Base-by-base conservation (phyloP, 805 yeast species). In the Zygoascus tannicola region DNA sequence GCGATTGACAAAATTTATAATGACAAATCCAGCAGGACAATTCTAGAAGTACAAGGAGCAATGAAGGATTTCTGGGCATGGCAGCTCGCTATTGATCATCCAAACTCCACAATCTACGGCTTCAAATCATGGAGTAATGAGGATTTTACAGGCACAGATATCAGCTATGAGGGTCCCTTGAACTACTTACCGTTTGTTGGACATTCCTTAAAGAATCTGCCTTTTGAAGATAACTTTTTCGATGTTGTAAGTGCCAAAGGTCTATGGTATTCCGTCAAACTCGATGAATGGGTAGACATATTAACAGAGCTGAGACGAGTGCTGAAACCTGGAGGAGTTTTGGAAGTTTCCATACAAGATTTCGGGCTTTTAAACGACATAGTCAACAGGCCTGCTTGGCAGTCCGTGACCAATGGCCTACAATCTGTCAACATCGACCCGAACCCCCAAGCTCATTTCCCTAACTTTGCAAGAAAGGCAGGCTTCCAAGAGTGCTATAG, bases 51-150 rank as follows among this genome's bases (percentile, higher is more conserved):
- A 23, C 56, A 56, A 44, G 55, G 57, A 5, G 47, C 52, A 32
- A 38, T 49, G 38, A 48, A 49, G 38, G 59, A 55, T 30, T 58
- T 51, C 35, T 59, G 64, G 64, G 53, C 60, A 4, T 59, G 64
- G 64, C 60, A 59, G 38, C 20, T 59, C 33, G 64, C 64, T 8
- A 40, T 58, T 22, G 64, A 59, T 38, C 48, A 45, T 35, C 64
- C 64, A 1, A 44, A 50, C 20, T 49, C 60, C 23, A 47, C 47
- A 37, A 53, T 59, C 14, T 58, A 59, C 36, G 64, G 64, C 26
- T 52, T 54, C 42, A 55, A 56, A 23, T 43, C 49, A 23, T 52
- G 52, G 23, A 40, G 32, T 5, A 26, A 20, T 10, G n/a, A 35
- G n/a, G 30, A 12, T 7, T 26, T 26, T 12, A 4, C 14, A 8